phyloP scores from a whole-genome alignment of 2,329 filamentous ascomycete species.

The Aureobasidium pullulans region DNA sequence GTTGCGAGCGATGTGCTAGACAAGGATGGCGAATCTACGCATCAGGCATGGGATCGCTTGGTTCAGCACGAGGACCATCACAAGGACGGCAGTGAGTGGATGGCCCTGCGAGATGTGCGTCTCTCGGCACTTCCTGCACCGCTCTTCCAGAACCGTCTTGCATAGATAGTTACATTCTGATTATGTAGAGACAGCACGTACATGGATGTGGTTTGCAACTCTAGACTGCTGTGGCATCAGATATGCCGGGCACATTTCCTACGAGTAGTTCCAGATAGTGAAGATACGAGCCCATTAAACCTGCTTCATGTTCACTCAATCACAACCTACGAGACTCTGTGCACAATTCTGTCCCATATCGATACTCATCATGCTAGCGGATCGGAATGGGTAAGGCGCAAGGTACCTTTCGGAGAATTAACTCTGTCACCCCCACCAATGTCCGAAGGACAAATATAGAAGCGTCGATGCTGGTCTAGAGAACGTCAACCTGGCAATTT shows the following conservation, averaged over 20 bases:
- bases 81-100: neutral
- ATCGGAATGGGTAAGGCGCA: neutral
- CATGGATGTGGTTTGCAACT: too few species aligned
- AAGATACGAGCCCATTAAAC: too few species aligned
- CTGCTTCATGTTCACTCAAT: too few species aligned
- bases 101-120: neutral
- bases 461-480: neutral
- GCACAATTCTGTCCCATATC: too few species aligned
- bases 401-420: conserved; percentile 6
- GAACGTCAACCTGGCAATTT: too few species aligned
- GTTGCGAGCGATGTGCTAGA: neutral
- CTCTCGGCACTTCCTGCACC: neutral
- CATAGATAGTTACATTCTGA: neutral
- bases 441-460: neutral
- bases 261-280: too few species aligned
- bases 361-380: neutral
- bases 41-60: neutral
- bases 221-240: too few species aligned
- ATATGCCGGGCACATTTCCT: too few species aligned
- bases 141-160: neutral
- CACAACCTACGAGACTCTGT: too few species aligned
- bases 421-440: conserved; percentile 1
- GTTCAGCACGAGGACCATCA: neutral
- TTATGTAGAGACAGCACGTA: too few species aligned
- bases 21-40: neutral